Evolutionary conservation across 495 filamentous ascomycete genomes (phyloP).

Genomic region (Hyaloscypha finlandica): DNA sequence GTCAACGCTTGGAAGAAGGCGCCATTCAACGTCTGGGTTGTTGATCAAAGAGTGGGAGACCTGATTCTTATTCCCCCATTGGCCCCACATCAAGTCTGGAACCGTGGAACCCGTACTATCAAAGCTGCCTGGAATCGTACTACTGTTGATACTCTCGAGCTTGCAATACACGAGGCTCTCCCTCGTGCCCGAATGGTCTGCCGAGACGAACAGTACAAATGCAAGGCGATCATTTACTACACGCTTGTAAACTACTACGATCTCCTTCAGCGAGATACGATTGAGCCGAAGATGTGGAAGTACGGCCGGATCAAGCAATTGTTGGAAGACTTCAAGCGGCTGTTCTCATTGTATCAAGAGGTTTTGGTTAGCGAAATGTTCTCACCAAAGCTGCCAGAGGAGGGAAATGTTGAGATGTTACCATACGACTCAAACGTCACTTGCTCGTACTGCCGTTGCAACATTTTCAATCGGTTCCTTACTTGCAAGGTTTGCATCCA

Average conservation of each 20-base stretch:
- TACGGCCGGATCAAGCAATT: constrained; percentile 65
- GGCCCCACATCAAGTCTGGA: constrained; percentile 99
- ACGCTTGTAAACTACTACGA: constrained; percentile 75
- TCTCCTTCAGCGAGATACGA: constrained; percentile 54
- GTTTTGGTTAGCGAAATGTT: constrained; percentile 87
- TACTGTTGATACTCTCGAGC: constrained; percentile 83
- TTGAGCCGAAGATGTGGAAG: constrained; percentile 37
- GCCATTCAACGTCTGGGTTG: constrained; percentile 87
- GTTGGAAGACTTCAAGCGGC: constrained; percentile 71
- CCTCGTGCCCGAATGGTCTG: constrained; percentile 88
- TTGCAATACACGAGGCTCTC: constrained; percentile 83
- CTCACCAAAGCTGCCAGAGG: constrained; percentile 54
- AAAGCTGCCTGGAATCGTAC: constrained; percentile 99
- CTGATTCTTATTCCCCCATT: constrained; percentile 95
- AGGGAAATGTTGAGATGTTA: constrained; percentile 69
- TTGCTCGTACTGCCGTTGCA: constrained; percentile 93
- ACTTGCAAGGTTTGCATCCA: constrained; percentile 79
- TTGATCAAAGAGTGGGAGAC: constrained; percentile 90
- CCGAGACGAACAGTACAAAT: constrained; percentile 99
- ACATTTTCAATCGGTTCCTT: constrained; percentile 96
- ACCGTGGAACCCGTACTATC: constrained; percentile 89
- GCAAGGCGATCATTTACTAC: constrained; percentile 91
- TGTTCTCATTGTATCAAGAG: constrained; percentile 74
- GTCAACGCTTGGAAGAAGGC: constrained; percentile 90
- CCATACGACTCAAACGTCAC: constrained; percentile 86